Evolutionary conservation across 345 rosid genomes (phyloP).

Genomic region (Murraya paniculata): DNA sequence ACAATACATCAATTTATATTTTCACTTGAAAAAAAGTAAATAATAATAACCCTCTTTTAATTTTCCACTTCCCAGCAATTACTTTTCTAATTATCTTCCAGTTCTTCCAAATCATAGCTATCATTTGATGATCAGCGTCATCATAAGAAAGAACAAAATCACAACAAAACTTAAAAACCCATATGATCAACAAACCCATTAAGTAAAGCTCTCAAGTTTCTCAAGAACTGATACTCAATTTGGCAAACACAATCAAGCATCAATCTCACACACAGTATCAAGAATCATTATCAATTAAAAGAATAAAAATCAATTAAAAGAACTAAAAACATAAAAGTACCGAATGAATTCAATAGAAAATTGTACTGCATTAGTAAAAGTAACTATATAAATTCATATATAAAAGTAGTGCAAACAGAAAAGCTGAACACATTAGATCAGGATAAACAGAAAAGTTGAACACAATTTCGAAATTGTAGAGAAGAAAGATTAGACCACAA

Average conservation of each 20-base stretch:
- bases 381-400: no score
- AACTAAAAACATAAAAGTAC: constrained; percentile 27
- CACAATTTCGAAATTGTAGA: no score
- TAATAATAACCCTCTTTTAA: background rate
- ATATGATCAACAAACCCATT: constrained; percentile 8
- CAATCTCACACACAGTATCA: constrained; percentile 22
- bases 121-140: background rate
- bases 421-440: no score
- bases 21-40: background rate
- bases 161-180: constrained; percentile 5
- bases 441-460: no score
- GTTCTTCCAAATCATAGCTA: constrained; percentile 11
- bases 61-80: no score
- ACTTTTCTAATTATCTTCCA: background rate
- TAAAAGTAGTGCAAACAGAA: no score
- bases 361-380: no score
- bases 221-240: constrained; percentile 1
- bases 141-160: constrained; percentile 17
- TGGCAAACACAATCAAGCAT: constrained; percentile 11
- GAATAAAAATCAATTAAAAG: no score
- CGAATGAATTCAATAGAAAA: no score
- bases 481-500: no score
- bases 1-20: no score
- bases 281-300: constrained; percentile 31
- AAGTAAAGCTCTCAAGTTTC: constrained; percentile 14